Conservation (phyloP, 306 rosid genomes). For the Inga oerstediana region DNA sequence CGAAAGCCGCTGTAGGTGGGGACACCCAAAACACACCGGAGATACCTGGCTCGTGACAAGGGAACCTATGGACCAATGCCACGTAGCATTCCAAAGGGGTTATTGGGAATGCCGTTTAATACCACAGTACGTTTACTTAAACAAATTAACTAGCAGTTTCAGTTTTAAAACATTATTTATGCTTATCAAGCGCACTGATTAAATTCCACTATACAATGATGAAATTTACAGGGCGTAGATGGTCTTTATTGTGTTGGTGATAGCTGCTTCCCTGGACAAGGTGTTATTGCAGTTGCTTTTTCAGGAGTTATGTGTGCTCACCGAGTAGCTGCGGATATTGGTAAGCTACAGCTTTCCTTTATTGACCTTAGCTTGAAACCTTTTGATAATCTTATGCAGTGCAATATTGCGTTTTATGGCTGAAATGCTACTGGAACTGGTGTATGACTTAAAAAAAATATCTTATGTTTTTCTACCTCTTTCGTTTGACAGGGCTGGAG, state of each 20-base stretch:
- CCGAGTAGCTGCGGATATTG: slow-evolving; percentile 94
- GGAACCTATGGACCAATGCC: slow-evolving; percentile 99
- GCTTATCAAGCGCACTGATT: slow-evolving; percentile 27
- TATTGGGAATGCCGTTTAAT: slow-evolving; percentile 97
- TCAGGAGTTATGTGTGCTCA: slow-evolving; percentile 98
- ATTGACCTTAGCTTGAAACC: slow-evolving; percentile 3
- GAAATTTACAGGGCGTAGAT: slow-evolving; percentile 69
- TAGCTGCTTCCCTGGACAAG: slow-evolving; percentile 99
- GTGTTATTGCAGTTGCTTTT: slow-evolving; percentile 95
- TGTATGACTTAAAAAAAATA: neutral
- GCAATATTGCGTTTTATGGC: neutral
- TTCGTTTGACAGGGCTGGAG: slow-evolving; percentile 65
- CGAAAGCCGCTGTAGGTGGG: slow-evolving; percentile 65
- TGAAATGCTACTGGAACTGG: slow-evolving; percentile 3
- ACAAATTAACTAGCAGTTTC: slow-evolving; percentile 9
- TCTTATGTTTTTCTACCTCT: slow-evolving; percentile 7
- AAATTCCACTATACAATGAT: slow-evolving; percentile 10
- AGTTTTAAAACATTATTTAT: slow-evolving; percentile 23
- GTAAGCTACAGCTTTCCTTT: slow-evolving; percentile 45
- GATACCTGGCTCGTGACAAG: slow-evolving; percentile 80
- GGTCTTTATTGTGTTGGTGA: slow-evolving; percentile 98
- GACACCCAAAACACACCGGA: slow-evolving; percentile 91
- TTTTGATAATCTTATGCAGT: neutral
- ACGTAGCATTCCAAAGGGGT: slow-evolving; percentile 75
- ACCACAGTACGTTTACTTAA: slow-evolving; percentile 69